A percentile compares a stretch with the other conserved stretches of the same genome.
Conservation (phyloP, 768 basidiomycete genomes). For the Phallus indusiatus region DNA sequence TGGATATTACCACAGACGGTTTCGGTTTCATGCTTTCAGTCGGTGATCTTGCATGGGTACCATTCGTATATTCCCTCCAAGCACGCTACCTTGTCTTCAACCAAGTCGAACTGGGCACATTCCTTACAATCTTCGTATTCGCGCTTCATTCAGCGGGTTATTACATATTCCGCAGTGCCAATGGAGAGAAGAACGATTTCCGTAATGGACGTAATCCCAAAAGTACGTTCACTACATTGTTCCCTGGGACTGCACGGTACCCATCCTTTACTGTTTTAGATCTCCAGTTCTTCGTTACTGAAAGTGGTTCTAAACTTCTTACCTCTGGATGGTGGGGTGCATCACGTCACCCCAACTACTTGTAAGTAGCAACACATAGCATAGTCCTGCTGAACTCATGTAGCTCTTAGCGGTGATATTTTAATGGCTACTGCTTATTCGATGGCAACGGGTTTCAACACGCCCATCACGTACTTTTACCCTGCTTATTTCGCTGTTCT, state of each 20-base stretch:
- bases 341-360: constrained; percentile 88
- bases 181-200: constrained; percentile 94
- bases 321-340: constrained; percentile 97
- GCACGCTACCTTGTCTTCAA: constrained; percentile 92
- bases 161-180: constrained; percentile 83
- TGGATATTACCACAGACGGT: constrained; percentile 97
- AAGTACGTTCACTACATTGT: constrained; percentile 37
- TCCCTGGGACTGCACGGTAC: not conserved
- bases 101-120: constrained; percentile 65
- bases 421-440: constrained; percentile 92
- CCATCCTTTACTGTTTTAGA: constrained; percentile 34
- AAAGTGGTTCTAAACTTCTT: constrained; percentile 80
- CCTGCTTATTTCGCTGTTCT: constrained; percentile 80
- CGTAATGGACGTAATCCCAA: constrained; percentile 90
- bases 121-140: constrained; percentile 48
- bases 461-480: constrained; percentile 96
- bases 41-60: constrained; percentile 90
- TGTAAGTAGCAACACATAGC: constrained; percentile 36
- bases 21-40: constrained; percentile 98
- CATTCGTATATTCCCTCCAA: constrained; percentile 89
- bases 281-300: constrained; percentile 68
- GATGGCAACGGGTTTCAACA: constrained; percentile 82
- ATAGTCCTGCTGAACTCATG: not conserved
- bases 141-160: constrained; percentile 64
- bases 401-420: constrained; percentile 58